Conservation (phyloP, 345 rosid species). For the Aquilaria malaccensis region DNA sequence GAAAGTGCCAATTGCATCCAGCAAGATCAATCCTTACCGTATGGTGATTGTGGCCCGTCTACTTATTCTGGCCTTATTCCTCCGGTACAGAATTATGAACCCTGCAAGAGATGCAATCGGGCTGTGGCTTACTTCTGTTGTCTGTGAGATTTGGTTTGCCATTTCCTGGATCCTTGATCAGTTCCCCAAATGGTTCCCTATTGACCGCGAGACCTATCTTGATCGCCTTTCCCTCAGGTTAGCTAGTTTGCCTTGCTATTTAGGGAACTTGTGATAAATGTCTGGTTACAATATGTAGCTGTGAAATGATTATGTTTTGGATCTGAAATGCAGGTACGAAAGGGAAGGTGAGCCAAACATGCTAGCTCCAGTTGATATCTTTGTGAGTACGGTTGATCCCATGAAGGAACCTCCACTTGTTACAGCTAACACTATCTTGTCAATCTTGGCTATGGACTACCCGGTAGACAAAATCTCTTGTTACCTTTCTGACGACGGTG, state of each 20-base stretch:
- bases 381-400: slow-evolving; percentile 97
- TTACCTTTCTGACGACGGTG: slow-evolving; percentile 94
- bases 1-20: slow-evolving; percentile 91
- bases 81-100: slow-evolving; percentile 77
- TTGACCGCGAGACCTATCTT: slow-evolving; percentile 89
- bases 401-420: slow-evolving; percentile 99
- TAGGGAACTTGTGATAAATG: neutral
- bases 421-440: slow-evolving; percentile 78
- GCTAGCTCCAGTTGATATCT: slow-evolving; percentile 84
- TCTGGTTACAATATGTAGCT: neutral
- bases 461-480: slow-evolving; percentile 93
- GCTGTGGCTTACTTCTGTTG: slow-evolving; percentile 86
- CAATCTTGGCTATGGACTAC: slow-evolving; percentile 93
- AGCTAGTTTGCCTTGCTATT: slow-evolving; percentile 2
- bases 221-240: slow-evolving; percentile 88
- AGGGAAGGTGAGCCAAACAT: slow-evolving; percentile 81
- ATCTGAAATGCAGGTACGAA: slow-evolving; percentile 50
- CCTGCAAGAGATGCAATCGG: slow-evolving; percentile 87
- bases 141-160: slow-evolving; percentile 96
- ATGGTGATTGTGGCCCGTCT: slow-evolving; percentile 95
- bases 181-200: slow-evolving; percentile 94
- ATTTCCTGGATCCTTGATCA: slow-evolving; percentile 97
- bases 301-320: slow-evolving; percentile 10
- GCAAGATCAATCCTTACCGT: slow-evolving; percentile 89
- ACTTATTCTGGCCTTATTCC: slow-evolving; percentile 64